phyloP scores from a whole-genome alignment of 2,329 filamentous ascomycete genomes.

The Xylaria multiplex region DNA sequence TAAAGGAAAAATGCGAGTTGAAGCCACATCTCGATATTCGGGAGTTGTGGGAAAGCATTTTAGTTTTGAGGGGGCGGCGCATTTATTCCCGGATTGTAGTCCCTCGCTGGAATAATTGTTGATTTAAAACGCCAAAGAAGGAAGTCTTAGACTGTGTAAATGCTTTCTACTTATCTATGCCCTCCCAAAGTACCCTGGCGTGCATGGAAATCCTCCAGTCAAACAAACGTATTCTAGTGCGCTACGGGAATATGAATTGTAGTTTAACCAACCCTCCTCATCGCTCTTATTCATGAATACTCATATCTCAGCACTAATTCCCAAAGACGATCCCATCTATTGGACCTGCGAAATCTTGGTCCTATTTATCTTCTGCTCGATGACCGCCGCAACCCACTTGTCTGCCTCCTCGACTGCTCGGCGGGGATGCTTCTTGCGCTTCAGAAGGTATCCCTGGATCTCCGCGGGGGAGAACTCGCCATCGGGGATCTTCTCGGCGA shows the following conservation, averaged over 20 bases:
- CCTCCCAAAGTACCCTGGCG: not conserved
- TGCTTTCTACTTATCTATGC: not conserved
- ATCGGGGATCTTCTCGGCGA: slow-evolving; percentile 59
- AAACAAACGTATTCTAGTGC: not conserved
- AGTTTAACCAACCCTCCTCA: not conserved
- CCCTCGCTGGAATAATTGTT: too few species aligned
- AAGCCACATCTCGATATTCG: too few species aligned
- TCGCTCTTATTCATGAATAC: not conserved
- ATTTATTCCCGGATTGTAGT: too few species aligned
- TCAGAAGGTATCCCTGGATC: slow-evolving; percentile 72
- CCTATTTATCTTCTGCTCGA: slow-evolving; percentile 61
- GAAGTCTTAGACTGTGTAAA: not conserved
- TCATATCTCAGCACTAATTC: not conserved
- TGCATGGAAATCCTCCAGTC: too few species aligned
- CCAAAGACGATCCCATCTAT: slow-evolving; percentile 41
- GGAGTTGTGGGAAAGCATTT: too few species aligned
- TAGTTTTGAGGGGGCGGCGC: too few species aligned
- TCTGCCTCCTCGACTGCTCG: slow-evolving; percentile 64
- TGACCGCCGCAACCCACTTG: slow-evolving; percentile 63
- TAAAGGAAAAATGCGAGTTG: too few species aligned
- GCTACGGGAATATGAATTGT: not conserved
- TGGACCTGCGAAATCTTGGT: slow-evolving; percentile 62
- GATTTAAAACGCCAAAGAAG: too few species aligned
- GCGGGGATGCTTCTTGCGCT: slow-evolving; percentile 67
- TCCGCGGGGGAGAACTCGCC: slow-evolving; percentile 62